Base-by-base conservation (phyloP, 2,329 filamentous ascomycete genomes). In the Penicillium psychrosexuale region DNA sequence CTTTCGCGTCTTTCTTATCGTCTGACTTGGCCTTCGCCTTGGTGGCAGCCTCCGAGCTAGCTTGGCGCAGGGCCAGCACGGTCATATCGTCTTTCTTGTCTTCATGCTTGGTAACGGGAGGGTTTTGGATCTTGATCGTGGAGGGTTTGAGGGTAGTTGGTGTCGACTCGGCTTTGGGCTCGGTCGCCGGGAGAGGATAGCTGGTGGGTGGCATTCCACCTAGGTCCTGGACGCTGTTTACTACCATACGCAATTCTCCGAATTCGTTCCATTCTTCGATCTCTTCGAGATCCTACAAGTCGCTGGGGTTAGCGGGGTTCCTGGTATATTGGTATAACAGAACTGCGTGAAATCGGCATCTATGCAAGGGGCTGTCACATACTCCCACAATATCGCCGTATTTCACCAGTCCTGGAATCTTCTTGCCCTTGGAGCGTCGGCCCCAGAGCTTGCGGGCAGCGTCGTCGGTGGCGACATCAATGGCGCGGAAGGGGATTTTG, bases 231-330 rank as follows among this genome's bases (percentile, higher is more conserved):
- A 72, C 66, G 51, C 66, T 75, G 40, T 80, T 80, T 65, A 97
- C 85, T 66, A 93, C 88, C 75, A 93, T 85, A 73, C 91, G 91
- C 58, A 99, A 83, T 76, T 97, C 93, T 75, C 91, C 91, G 75
- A 95, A 97, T 73, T 99, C 94, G 78, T 99, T 99, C 94, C 93
- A 97, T 72, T 99, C 94, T 76, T 99, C 94, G 60, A 97, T 85
- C 74, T 97, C 88, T 61, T 93, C 88, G 47, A 97, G 82, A 72
- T 97, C 94, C 92, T 97, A 61, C 38, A 60, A 8, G 9, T 8
- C 27, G 13, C 8, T 27, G 8, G 44, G 24, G 28, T 55, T 59
- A 43, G 54, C 38, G 17, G n/a, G 12, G 5, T 1, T 33, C 34
- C 12, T 27, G 11, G 31, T n/a, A 46, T 11, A 3, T 4, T 24